Evolutionary conservation across 371 early-diverging fungal species (phyloP).

Genomic region (Saksenaea oblongispora): DNA sequence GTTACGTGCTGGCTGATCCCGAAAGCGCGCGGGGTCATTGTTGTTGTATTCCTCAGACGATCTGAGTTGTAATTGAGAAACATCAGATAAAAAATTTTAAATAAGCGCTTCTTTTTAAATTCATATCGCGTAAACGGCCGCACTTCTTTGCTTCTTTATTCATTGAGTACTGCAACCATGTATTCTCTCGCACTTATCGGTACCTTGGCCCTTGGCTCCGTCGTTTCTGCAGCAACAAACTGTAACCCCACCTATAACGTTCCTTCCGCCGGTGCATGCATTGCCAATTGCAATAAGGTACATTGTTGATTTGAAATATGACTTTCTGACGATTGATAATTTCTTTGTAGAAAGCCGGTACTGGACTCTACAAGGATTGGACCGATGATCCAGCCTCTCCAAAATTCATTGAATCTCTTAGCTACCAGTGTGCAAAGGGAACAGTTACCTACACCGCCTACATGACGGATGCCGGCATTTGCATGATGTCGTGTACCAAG

Average conservation of each 20-base stretch:
- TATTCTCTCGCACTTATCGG: not conserved
- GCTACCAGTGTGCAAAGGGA: slow-evolving; percentile 26
- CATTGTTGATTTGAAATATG: not conserved
- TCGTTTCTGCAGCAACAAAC: slow-evolving; percentile 20
- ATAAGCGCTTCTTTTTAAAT: not conserved
- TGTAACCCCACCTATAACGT: slow-evolving; percentile 42
- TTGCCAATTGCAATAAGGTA: slow-evolving; percentile 38
- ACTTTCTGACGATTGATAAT: not conserved
- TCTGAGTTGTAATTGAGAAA: not conserved
- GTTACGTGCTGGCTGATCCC: not conserved
- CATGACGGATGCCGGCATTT: slow-evolving; percentile 40
- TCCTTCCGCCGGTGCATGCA: slow-evolving; percentile 27
- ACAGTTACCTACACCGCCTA: slow-evolving; percentile 29
- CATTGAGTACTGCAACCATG: not conserved
- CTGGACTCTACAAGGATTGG: slow-evolving; percentile 20
- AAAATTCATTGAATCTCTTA: slow-evolving; percentile 33
- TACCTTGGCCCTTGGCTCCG: slow-evolving; percentile 10
- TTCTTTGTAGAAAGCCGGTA: slow-evolving; percentile 24
- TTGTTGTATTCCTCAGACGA: not conserved
- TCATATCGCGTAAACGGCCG: not conserved
- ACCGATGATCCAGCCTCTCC: slow-evolving; percentile 31
- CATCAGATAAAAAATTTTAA: not conserved
- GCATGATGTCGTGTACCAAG: slow-evolving; percentile 31
- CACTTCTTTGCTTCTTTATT: not conserved
- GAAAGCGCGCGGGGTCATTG: not conserved